Evolutionary conservation across 345 rosid genomes (phyloP).

Genomic region (Citrus australasica): DNA sequence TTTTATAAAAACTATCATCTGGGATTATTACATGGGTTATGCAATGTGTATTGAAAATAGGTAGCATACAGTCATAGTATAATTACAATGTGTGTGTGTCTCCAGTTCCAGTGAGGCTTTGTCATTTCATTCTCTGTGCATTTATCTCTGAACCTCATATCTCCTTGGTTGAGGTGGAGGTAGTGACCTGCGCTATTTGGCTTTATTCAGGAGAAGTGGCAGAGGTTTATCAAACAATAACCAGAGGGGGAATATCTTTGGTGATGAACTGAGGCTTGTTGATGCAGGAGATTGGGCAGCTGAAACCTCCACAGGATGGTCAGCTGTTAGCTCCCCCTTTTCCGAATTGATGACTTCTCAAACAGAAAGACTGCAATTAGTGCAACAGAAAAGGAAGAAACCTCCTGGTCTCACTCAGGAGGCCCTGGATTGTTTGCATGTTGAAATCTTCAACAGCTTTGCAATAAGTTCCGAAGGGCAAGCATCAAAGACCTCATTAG

Average conservation of each 20-base stretch:
- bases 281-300: conserved; percentile 45
- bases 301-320: conserved; percentile 20
- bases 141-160: neutral
- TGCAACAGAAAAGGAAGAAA: conserved; percentile 37
- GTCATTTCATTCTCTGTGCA: neutral
- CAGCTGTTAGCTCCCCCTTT: conserved; percentile 21
- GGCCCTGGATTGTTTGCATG: conserved; percentile 44
- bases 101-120: neutral
- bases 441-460: conserved; percentile 38
- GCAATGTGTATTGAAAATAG: neutral
- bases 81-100: neutral
- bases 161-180: neutral
- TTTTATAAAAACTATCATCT: neutral
- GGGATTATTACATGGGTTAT: neutral
- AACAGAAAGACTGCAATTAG: conserved; percentile 29
- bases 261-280: conserved; percentile 41
- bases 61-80: neutral
- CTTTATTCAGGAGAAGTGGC: conserved; percentile 37
- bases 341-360: conserved; percentile 22
- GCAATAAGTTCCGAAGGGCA: conserved; percentile 24
- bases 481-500: conserved; percentile 28
- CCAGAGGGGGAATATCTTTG: conserved; percentile 21
- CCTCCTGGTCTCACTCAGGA: conserved; percentile 75
- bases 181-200: conserved; percentile 15
- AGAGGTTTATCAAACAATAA: conserved; percentile 17